A percentile compares a stretch with the other conserved stretches of the same genome.
Evolutionary conservation across 352 stramenopile species (phyloP).

Genomic region (Pythium diclinum): DNA sequence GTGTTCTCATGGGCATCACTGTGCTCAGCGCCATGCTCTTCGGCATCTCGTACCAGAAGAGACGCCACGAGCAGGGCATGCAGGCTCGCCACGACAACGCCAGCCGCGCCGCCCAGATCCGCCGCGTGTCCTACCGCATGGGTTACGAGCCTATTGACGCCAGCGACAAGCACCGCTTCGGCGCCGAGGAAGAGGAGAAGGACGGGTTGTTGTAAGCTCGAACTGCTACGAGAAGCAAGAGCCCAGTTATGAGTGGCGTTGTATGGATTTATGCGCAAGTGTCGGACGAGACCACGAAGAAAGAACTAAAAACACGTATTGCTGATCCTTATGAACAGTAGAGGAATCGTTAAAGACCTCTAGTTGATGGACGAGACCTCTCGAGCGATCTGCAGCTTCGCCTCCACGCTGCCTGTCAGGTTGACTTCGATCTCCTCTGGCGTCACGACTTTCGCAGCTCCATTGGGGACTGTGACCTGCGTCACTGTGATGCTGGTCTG

Average conservation of each 20-base stretch:
- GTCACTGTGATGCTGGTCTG: conserved; percentile 41
- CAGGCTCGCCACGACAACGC: conserved; percentile 53
- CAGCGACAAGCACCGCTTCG: conserved; percentile 4
- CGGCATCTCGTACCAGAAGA: conserved; percentile 51
- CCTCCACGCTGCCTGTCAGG: background rate
- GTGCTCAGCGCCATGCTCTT: conserved; percentile 65
- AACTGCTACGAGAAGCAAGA: background rate
- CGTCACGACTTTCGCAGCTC: background rate
- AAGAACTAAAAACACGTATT: background rate
- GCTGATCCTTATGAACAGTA: background rate
- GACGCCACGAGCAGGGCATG: conserved; percentile 54
- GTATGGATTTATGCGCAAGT: conserved; percentile 2
- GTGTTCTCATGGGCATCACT: conserved; percentile 52
- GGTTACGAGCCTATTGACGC: conserved; percentile 31
- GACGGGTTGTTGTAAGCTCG: conserved; percentile 50
- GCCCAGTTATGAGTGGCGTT: background rate
- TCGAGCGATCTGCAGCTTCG: background rate
- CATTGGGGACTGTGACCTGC: conserved; percentile 16
- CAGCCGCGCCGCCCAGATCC: conserved; percentile 64
- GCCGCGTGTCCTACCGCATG: conserved; percentile 73
- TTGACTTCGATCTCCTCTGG: conserved; percentile 19
- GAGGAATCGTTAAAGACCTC: too few species aligned
- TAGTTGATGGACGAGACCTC: background rate
- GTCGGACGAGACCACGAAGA: background rate
- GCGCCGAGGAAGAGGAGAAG: conserved; percentile 49